phyloP scores from a whole-genome alignment of 805 yeast species.

The Metschnikowia similis region DNA sequence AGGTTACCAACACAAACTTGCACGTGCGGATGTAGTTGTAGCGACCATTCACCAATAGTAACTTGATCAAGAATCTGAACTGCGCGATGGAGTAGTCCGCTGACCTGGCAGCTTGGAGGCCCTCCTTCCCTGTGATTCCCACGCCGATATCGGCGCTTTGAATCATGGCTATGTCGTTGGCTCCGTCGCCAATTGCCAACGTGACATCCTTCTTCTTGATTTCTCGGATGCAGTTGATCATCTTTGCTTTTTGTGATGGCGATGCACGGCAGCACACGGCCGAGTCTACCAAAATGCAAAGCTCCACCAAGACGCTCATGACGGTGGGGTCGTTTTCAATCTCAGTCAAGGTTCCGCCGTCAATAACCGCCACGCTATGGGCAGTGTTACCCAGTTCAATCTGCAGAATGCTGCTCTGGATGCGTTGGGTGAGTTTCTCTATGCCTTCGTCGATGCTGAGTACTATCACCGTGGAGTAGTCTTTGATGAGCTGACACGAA shows the following conservation, averaged over 20 bases:
- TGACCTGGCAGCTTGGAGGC: slow-evolving; percentile 92
- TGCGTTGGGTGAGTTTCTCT: slow-evolving; percentile 60
- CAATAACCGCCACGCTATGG: slow-evolving; percentile 91
- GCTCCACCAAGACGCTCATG: slow-evolving; percentile 72
- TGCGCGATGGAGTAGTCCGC: slow-evolving; percentile 96
- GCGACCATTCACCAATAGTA: slow-evolving; percentile 89
- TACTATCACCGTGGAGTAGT: slow-evolving; percentile 84
- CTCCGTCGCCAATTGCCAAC: slow-evolving; percentile 97
- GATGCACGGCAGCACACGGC: slow-evolving; percentile 95
- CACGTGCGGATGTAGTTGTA: slow-evolving; percentile 91
- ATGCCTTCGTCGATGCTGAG: slow-evolving; percentile 43
- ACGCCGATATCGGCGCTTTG: slow-evolving; percentile 97
- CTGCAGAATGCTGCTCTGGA: slow-evolving; percentile 73
- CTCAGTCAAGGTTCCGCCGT: slow-evolving; percentile 78
- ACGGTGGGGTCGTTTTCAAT: slow-evolving; percentile 72
- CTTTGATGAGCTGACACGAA: slow-evolving; percentile 88
- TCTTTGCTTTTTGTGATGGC: slow-evolving; percentile 90
- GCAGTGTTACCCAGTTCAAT: slow-evolving; percentile 74
- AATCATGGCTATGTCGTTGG: slow-evolving; percentile 98
- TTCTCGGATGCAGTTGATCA: slow-evolving; percentile 80
- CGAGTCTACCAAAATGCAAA: slow-evolving; percentile 84
- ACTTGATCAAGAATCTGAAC: slow-evolving; percentile 76
- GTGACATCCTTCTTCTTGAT: slow-evolving; percentile 69
- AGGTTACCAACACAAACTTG: slow-evolving; percentile 88
- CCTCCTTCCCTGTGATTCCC: slow-evolving; percentile 97